These are phyloP conservation scores for Melanomma pulvis-pyrius DNA, from an alignment of 495 filamentous ascomycete genomes.

Conservation along the genomic window DNA sequence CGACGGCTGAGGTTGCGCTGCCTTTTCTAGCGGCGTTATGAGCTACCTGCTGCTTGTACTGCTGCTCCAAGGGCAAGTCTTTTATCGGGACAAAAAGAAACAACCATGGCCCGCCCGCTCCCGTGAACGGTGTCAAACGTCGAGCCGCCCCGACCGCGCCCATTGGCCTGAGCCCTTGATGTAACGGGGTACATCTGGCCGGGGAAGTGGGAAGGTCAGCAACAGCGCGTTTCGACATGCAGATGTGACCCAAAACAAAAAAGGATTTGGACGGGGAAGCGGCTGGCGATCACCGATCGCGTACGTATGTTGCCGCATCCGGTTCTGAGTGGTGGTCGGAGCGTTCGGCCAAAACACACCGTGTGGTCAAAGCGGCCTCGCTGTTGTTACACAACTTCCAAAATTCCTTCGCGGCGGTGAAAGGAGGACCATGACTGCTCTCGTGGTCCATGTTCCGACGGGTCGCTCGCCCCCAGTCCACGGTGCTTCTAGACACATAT, in stretches of 20 bases:
- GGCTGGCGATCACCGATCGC: not conserved
- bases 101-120: conserved; percentile 15
- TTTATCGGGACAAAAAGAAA: conserved; percentile 14
- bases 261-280: conserved; percentile 19
- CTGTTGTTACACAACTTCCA: not conserved
- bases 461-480: not conserved
- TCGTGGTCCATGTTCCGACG: not conserved
- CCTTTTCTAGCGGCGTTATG: conserved; percentile 11
- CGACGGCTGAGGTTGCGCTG: too few relatives aligned
- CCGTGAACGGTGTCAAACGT: conserved; percentile 12
- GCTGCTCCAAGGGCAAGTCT: conserved; percentile 15
- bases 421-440: conserved; percentile 11
- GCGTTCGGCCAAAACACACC: not conserved
- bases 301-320: not conserved
- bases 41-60: conserved; percentile 9
- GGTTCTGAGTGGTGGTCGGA: not conserved
- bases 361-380: not conserved
- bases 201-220: conserved; percentile 21
- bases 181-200: conserved; percentile 2
- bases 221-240: not conserved
- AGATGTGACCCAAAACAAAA: conserved; percentile 7
- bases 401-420: conserved; percentile 1
- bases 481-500: too few relatives aligned
- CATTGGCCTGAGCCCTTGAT: conserved; percentile 1
- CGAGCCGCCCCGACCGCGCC: not conserved